A percentile compares a stretch with the other conserved stretches of the same genome.
phyloP scores from a whole-genome alignment of 2,329 filamentous ascomycete genomes.

The Diaporthe batatas region DNA sequence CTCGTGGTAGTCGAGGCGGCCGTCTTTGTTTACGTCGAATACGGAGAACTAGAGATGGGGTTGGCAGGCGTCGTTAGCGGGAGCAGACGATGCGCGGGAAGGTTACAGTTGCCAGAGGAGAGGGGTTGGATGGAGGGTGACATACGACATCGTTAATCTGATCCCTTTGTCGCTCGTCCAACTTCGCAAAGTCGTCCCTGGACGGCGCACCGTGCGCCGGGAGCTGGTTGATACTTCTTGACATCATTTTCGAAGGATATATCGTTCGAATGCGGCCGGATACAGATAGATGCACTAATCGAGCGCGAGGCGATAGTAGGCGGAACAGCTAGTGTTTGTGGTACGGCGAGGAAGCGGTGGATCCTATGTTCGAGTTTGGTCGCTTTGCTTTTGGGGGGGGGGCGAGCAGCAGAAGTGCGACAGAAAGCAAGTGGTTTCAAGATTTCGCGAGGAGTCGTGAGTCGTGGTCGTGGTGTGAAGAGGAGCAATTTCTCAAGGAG shows the following conservation, averaged over 20 bases:
- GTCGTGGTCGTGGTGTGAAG: slow-evolving; percentile 18
- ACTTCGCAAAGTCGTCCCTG: slow-evolving; percentile 53
- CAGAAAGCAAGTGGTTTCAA: slow-evolving; percentile 18
- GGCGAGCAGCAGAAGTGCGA: slow-evolving; percentile 13
- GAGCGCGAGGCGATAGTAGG: slow-evolving; percentile 24
- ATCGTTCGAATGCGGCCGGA: slow-evolving; percentile 13
- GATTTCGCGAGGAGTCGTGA: slow-evolving; percentile 15
- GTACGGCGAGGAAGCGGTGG: neutral
- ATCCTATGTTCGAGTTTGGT: slow-evolving; percentile 9
- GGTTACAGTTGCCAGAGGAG: neutral
- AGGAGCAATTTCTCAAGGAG: slow-evolving; percentile 34
- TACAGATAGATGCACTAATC: neutral
- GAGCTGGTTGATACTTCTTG: slow-evolving; percentile 40
- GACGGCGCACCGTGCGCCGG: slow-evolving; percentile 45
- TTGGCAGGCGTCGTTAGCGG: slow-evolving; percentile 37
- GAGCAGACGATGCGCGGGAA: neutral
- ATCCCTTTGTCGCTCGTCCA: slow-evolving; percentile 90
- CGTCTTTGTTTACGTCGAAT: slow-evolving; percentile 97
- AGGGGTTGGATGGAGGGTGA: slow-evolving; percentile 42
- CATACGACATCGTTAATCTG: slow-evolving; percentile 94
- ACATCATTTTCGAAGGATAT: slow-evolving; percentile 41
- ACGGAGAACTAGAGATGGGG: slow-evolving; percentile 78
- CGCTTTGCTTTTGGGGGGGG: neutral
- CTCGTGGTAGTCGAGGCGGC: slow-evolving; percentile 96
- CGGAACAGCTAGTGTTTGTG: neutral